Evolutionary conservation across 208 protist genomes (phyloP), one percentile per base, ranked within the genome.

Genomic region (Leishmania martiniquensis): DNA sequence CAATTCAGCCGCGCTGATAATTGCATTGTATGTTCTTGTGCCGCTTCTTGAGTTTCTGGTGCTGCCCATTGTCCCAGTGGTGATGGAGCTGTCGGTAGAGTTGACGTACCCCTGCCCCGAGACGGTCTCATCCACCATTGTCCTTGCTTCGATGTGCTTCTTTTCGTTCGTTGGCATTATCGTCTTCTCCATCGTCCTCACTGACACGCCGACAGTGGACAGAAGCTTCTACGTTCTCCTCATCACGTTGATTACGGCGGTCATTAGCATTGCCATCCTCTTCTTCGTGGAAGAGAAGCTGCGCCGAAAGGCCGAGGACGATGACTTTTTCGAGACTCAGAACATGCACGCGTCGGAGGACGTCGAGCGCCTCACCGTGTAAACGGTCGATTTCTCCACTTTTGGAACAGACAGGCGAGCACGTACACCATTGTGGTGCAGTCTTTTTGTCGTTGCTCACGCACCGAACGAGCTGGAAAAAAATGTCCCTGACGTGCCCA

Each of bases 81-180:
- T 81, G 44, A 88, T 92, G 81, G 89, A 92, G 74, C 59, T 90
- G 7, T 81, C 84, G 12, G 89, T 90, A 32, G 89, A 92, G 77
- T n/a, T 92, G 34, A 77, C 87, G 6, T 90, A 89, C 83, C 89
- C 89, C 7, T 76, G 69, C 39, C 81, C 84, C 4, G 86, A 89
- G 75, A 80, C 80, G 10, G 79, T 90, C 4, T 57, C 86, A 4
- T 76, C 83, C n/a, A 88, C 83, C 13, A 32, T 89, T 1, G 69
- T 88, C 15, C 45, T 90, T 7, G 66, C 69, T 10, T 71, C 77
- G 20, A 84, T 90, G 80, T 87, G 75, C 68, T 81, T 87, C 45
- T 81, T 83, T 45, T 86, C 84, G 0, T 88, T 88, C 22, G 54
- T 83, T 39, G 78, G 81, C 32, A 87, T 86, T 74, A 72, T 87